Base-by-base conservation (phyloP, 148 eudicot species). In the Talinum fruticosum region DNA sequence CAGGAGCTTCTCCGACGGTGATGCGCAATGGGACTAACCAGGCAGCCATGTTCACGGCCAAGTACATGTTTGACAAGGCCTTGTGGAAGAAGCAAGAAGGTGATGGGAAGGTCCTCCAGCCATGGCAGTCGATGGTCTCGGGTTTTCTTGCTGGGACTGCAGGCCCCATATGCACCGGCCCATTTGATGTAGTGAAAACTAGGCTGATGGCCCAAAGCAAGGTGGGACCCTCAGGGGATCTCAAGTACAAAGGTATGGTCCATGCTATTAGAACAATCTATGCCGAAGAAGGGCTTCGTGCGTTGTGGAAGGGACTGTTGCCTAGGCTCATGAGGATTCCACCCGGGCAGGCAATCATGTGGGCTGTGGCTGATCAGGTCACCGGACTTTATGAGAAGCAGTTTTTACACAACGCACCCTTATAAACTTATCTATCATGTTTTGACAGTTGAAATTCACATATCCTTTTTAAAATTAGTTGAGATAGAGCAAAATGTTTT, bases 11-110 rank as follows among this genome's bases (percentile, higher is more conserved):
- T 73, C 98, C 97, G 36, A 94, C 98, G 1, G 93, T 90, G 73
- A 92, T 94, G 98, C 97, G 98, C 35, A 94, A 94, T 54, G 98
- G 98, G 69, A 94, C 97, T 36, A 94, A 94, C 83, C 97, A 94
- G 75, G 97, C 98, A 44, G 97, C 90, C 35, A n/a, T 94, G 97
- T 94, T 94, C 81, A 83, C 95, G 15, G 98, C 97, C 62, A 94
- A 94, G 78, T 87, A 89, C 72, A 78, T 84, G 69, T 90, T 94
- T 72, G 98, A 94, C 75, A 82, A 72, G 65, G 34, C 88, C 33
- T 77, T 94, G 76, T 94, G 98, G 98, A 84, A 85, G 51, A 94
- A 88, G 81, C 90, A 88, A 69, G 98, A 94, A 84, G 98, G 98
- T 44, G 98, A 92, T 54, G 93, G 98, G 8, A 87, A 86, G n/a